Base-by-base conservation (phyloP, 257 asterid genomes). In the Linderniella brevidens region DNA sequence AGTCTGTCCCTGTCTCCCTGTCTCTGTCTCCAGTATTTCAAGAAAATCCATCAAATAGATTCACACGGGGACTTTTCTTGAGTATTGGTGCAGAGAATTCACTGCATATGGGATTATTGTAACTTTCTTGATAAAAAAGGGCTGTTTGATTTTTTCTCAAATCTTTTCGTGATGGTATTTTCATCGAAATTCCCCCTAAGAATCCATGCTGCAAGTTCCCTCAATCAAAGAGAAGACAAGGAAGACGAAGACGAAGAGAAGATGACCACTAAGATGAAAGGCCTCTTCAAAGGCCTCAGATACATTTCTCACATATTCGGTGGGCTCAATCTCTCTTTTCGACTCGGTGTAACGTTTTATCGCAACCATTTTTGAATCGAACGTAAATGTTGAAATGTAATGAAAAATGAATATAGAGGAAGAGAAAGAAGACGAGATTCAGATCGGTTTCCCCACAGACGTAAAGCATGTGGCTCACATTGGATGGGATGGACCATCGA, bases 381-480 rank as follows among this genome's bases (percentile, higher is more conserved):
- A 13, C 15, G 35, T 49, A 19, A 20, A 35, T 16, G 15, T 6
- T 8, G 16, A 3, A 16, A 35, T 11, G 17, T 8, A 15, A 9
- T 46, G 32, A 25, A 25, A 25, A 25, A 14, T 36, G 18, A 16
- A 53, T 58, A 69, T 75, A 76, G 95, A 85, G 41, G 98, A 81
- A 54, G 92, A 73, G 9, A 81, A 79, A 64, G 80, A 77, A 54
- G 60, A 66, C 19, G 81, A 79, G 4, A 72, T 90, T 35, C 77
- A 85, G 67, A 90, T 90, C 70, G 98, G 96, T 17, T 60, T 74
- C 13, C 99, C 96, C 48, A 85, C 94, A 46, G 96, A 90, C 63
- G 99, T 90, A 57, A 90, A 90, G 72, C 99, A 90, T 59, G 96
- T 90, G 45, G 96, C 94, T 58, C 99, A 90, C 49, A 88, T 88